phyloP scores from a whole-genome alignment of 169 alveolate genomes.

The Plasmodium vinckei region DNA sequence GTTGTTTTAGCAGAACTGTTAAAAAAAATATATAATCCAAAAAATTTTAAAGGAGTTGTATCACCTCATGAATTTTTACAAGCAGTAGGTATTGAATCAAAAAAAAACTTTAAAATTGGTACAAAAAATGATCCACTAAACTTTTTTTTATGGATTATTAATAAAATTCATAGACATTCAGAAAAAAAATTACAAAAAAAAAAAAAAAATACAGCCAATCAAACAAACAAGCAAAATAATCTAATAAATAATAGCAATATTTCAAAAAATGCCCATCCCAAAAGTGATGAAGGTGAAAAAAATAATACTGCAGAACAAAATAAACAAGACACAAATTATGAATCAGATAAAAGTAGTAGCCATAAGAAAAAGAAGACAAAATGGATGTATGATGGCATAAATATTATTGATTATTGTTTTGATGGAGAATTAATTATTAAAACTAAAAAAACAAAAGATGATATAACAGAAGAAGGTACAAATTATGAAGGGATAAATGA shows the following conservation, averaged over 20 bases:
- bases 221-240: background rate
- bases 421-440: slow-evolving; percentile 65
- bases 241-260: too few relatives aligned
- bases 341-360: background rate
- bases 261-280: background rate
- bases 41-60: slow-evolving; percentile 97
- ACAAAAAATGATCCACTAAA: slow-evolving; percentile 94
- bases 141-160: slow-evolving; percentile 94
- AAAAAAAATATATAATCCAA: slow-evolving; percentile 96
- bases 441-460: slow-evolving; percentile 46
- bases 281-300: background rate
- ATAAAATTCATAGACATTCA: slow-evolving; percentile 84
- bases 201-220: background rate
- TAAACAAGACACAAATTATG: background rate
- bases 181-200: slow-evolving; percentile 18
- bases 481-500: background rate
- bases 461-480: background rate
- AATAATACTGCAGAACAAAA: background rate
- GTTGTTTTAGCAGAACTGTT: slow-evolving; percentile 93
- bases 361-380: slow-evolving; percentile 27
- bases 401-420: slow-evolving; percentile 70
- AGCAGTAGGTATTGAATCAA: slow-evolving; percentile 87
- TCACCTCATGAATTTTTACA: slow-evolving; percentile 98
- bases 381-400: slow-evolving; percentile 44
- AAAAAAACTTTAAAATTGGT: slow-evolving; percentile 88